A percentile compares a stretch with the other conserved stretches of the same genome.
phyloP scores from a whole-genome alignment of 345 rosid species.

The Lepidium aucheri region DNA sequence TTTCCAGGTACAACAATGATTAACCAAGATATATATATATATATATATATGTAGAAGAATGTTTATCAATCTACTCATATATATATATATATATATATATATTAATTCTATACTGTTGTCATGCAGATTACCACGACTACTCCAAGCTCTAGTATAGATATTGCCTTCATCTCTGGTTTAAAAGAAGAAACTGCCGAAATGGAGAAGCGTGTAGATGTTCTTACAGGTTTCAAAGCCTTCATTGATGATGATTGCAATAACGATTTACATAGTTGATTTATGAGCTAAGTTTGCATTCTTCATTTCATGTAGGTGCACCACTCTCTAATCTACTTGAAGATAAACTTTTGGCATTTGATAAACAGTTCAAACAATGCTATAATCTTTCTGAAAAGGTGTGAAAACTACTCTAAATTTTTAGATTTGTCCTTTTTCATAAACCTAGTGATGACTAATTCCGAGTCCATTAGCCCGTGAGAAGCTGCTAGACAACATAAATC shows the following conservation, averaged over 20 bases:
- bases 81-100: too few species aligned
- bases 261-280: too few species aligned
- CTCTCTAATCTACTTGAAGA: constrained; percentile 48
- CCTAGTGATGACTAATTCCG: too few species aligned
- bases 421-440: too few species aligned
- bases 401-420: constrained; percentile 1
- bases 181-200: constrained; percentile 29
- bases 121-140: constrained; percentile 59
- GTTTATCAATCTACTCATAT: too few species aligned
- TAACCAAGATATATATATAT: too few species aligned
- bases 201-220: constrained; percentile 52
- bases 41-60: too few species aligned
- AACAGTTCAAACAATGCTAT: constrained; percentile 50
- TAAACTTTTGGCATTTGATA: constrained; percentile 59
- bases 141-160: constrained; percentile 52
- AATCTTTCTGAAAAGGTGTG: constrained; percentile 55
- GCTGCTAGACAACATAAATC: too few species aligned
- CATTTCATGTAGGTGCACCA: constrained; percentile 30
- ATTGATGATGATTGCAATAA: too few species aligned
- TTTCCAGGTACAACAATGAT: constrained; percentile 51
- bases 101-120: background rate
- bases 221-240: constrained; percentile 66
- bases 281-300: background rate
- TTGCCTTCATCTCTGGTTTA: constrained; percentile 66
- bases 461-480: too few species aligned